Base-by-base conservation (phyloP, 2,329 filamentous ascomycete genomes). In the Acrocalymma vagum region DNA sequence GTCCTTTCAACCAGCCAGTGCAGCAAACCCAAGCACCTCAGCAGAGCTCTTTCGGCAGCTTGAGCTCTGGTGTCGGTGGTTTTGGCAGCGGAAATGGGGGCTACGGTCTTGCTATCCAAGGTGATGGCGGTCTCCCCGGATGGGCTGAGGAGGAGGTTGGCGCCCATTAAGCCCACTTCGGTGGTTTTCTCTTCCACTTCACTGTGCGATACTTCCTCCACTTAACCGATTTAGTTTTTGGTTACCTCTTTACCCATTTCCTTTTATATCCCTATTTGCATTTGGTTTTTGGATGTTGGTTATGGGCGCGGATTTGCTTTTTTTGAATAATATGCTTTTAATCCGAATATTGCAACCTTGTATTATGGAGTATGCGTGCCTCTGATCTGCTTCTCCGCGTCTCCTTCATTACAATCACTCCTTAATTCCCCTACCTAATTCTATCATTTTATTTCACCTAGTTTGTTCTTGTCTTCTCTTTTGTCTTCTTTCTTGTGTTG, bases 81-180 rank as follows among this genome's bases (percentile, higher is more conserved):
- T 76, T 82, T 42, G 79, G 78, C 50, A 72, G 65, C 36, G 70
- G 69, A 25, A 80, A 80, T 48, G 73, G 72, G 42, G 77, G 77
- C 14, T 84, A 82, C 55, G 82, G 82, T 15, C 72, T 85, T 31
- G 81, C 81, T 23, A 81, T 84, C 44, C 76, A 80, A 48, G 79
- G 77, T 46, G 80, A 83, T 51, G 76, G 73, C 26, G 78, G 77
- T 29, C 72, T 85, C 38, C 79, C 78, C 11, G 82, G 82, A 35
- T 85, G 82, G 82, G 81, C 80, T 42, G 82, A 85, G 66, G 82
- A 85, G 67, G 82, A 84, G 60, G 77, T 83, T 48, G 77, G 78
- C 46, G 78, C 78, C 15, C 80, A 81, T 74, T 70, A 65, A 55
- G 39, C 7, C 7, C 29, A 27, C 23, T 22, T 13, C 29, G 32